Base-by-base conservation (phyloP, 148 eudicot genomes). In the Camellia japonica region DNA sequence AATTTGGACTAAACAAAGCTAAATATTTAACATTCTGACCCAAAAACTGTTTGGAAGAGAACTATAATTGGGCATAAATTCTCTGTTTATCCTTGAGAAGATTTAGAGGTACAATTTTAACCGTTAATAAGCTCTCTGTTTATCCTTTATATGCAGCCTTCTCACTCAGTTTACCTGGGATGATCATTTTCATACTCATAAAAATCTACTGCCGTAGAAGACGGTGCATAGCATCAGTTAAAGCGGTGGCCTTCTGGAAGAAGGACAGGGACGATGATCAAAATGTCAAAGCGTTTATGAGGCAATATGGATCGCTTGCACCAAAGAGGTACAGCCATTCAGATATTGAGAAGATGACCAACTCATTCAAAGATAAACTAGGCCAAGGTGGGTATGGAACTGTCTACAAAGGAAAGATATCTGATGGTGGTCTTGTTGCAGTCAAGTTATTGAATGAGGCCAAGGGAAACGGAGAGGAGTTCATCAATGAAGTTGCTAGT, bases 371-470 rank as follows among this genome's bases (percentile, higher is more conserved):
- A 19, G 76, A 68, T 7, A 79, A 79, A 59, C 63, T 79, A 42
- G 75, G 81, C 5, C 64, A 58, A 69, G 81, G 81, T 30, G 30
- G 30, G 43, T 79, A 51, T 69, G 81, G 81, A n/a, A 43, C 42
- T 54, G 84, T 77, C 44, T 82, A 70, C 80, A 82, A 78, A 67
- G 84, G 84, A 47, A 73, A 82, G 74, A 61, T 82, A 14, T n/a
- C 7, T 11, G 76, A 68, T 66, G 81, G 81, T 19, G 74, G 78
- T 38, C 78, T 82, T 64, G 81, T 82, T 58, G 84, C 84, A 3
- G 84, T 82, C 59, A 82, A 82, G 74, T 5, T 82, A 73, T 74
- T 78, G 55, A 82, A 66, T 30, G 42, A 78, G 23, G 52, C 84
- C 47, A 82, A 82, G 51, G 80, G 76, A 42, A 73, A 77, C 46